Base-by-base conservation (phyloP, 192 early-diverging fungal genomes). In the Physocladia obscura region DNA sequence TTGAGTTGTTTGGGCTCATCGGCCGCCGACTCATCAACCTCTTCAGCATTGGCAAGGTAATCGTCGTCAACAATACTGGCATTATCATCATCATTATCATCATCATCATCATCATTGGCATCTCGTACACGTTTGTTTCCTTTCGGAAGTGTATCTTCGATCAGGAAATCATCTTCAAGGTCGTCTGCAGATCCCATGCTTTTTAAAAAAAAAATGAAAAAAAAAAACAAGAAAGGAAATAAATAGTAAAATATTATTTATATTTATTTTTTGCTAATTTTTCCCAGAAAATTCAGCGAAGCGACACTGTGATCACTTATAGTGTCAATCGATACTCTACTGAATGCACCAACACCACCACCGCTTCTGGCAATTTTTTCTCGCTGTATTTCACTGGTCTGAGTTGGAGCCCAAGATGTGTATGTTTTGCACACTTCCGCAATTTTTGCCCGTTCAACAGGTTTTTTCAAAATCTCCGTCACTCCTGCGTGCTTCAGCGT, bases 381-480 rank as follows among this genome's bases (percentile, higher is more conserved):
- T n/a, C n/a, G n/a, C n/a, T n/a, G n/a, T n/a, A n/a, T n/a, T n/a
- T n/a, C n/a, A n/a, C n/a, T n/a, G n/a, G n/a, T n/a, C n/a, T n/a
- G n/a, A n/a, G n/a, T n/a, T n/a, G n/a, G n/a, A n/a, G n/a, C n/a
- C n/a, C n/a, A n/a, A n/a, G n/a, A n/a, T n/a, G n/a, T n/a, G n/a
- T n/a, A 49, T 6, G 55, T 22, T 40, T 37, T 59, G 49, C 58
- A 68, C 3, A 77, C 38, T 19, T 68, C 70, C 29, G 17, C 3
- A 19, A 77, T 31, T 49, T 37, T 50, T n/a, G 50, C 38, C 19
- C 70, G 34, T 2, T 63, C 49, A 19, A 77, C 63, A 17, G 75
- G 75, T 47, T 77, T 77, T 21, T 67, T 65, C 6, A 77, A 24
- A 22, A 60, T 63, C 37, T 72, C 70, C 6, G n/a, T 72, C 31